Base-by-base conservation (phyloP, 1,284 basidiomycete species). In the Salmacisia buchloeana region DNA sequence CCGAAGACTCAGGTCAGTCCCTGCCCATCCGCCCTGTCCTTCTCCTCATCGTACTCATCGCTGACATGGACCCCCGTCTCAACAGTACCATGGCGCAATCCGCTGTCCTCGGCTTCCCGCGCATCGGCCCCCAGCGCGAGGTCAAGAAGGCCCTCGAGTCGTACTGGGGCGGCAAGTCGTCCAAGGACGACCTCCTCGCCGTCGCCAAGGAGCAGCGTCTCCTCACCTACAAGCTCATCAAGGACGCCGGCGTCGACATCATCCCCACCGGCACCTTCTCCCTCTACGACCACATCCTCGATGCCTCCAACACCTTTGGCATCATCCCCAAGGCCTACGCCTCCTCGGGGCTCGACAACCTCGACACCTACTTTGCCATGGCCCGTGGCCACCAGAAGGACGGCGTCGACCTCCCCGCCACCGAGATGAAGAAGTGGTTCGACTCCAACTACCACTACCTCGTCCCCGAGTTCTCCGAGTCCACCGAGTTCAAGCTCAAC, bases 361-460 rank as follows among this genome's bases (percentile, higher is more conserved):
- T 98, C 72, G 96, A 99, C 84, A 88, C 93, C 81, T 97, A 92
- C 85, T 80, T 80, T 58, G 79, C 96, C 76, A 94, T 98, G 91
- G 96, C 94, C 69, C 96, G 96, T 84, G 96, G 96, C 68, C 92
- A 94, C 80, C 96, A 99, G 84, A 86, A 83, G 81, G 82, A 89
- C 68, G 89, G 87, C 68, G 92, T 99, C 76, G 96, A 99, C 83
- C 91, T 97, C 69, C 92, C 92, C 60, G 94, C 94, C 61, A 94
- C 87, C 74, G 94, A 97, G 85, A 98, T 97, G 94, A 96, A 96
- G 87, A 97, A 96, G 83, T 97, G 93, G 92, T 98, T 97, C 83
- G 94, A 98, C 84, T 97, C 94, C 63, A 99, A 98, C 88, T 98
- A 98, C 86, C 96, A 98, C 85, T 94, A 90, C 80, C 92, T 98